These are phyloP conservation scores for Trichoderma sp. DNA, from an alignment of 2,329 filamentous ascomycete genomes.

Conservation along the genomic window DNA sequence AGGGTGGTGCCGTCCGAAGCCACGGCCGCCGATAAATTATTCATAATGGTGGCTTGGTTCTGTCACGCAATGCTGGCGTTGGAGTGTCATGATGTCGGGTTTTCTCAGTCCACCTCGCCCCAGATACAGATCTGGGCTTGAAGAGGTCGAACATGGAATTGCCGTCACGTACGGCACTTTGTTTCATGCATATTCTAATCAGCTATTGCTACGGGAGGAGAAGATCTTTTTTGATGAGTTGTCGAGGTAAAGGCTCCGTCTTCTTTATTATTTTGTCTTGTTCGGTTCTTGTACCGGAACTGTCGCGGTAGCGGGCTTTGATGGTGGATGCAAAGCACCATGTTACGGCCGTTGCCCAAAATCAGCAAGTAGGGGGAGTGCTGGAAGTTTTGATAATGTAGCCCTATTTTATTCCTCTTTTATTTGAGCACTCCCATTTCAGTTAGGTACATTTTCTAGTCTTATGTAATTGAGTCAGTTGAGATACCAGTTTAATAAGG, in stretches of 20 bases:
- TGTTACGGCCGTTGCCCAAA: conserved; percentile 14
- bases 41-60: conserved; percentile 5
- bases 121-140: conserved; percentile 40
- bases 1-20: conserved; percentile 86
- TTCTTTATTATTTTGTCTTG: not conserved
- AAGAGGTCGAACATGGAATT: conserved; percentile 35
- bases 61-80: conserved; percentile 32
- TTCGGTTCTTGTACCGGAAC: conserved; percentile 31
- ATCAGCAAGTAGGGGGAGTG: conserved; percentile 25
- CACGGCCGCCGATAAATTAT: conserved; percentile 81
- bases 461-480: conserved; percentile 53
- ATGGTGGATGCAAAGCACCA: conserved; percentile 29
- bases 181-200: conserved; percentile 36
- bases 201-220: conserved; percentile 22
- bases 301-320: conserved; percentile 30
- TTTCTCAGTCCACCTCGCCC: conserved; percentile 27
- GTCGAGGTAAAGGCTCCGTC: not conserved
- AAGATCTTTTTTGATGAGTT: conserved; percentile 16
- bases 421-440: conserved; percentile 37
- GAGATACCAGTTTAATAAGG: conserved; percentile 40
- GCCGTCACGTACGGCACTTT: conserved; percentile 31
- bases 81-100: conserved; percentile 30
- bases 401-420: conserved; percentile 37
- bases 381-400: conserved; percentile 40
- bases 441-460: conserved; percentile 43